Evolutionary conservation across 192 early-diverging fungal genomes (phyloP), one percentile per base, ranked within the genome.

Genomic region (Coemansia sp.): DNA sequence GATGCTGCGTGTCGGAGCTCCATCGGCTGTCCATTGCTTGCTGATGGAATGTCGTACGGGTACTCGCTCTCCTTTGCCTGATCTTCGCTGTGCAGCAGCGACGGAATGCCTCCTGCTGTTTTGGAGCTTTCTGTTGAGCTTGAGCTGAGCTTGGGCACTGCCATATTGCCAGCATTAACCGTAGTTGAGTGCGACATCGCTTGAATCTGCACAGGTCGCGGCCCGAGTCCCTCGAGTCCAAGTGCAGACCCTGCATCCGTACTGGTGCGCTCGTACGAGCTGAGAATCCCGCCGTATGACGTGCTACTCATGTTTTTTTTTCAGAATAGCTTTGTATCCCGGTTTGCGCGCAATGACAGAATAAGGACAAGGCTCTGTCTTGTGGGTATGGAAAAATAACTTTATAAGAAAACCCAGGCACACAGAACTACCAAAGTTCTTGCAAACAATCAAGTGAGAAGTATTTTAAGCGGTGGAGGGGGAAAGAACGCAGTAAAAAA

Each of bases 161-260:
- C 72, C 5, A 57, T 55, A 16, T 65, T 69, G 24, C 60, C 71
- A 1, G 67, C 60, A 55, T 55, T 75, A 62, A 72, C 63, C 10
- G 66, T 20, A 2, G 26, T 65, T 30, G 78, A 80, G 60, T 80
- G 78, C 41, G 69, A 63, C 21, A 80, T 80, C 20, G 73, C 66
- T 52, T 71, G 78, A 12, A 80, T 80, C 35, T 80, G 78, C 61
- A 80, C 73, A 18, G 66, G 66, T 45, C 78, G 72, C 58, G 67
- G 56, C 5, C 66, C 66, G 38, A 75, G 62, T 30, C 56, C 66
- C 36, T 73, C 67, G 39, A 56, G 63, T 15, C 62, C 63, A 51
- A 65, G 64, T 56, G 68, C 67, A 43, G 48, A 60, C 15, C 66
- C 66, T 57, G 70, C 62, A 62, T 74, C 73, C n/a, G 61, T 65